Conservation (phyloP, 2,329 filamentous ascomycete genomes). For the Ceratocystis destructans region DNA sequence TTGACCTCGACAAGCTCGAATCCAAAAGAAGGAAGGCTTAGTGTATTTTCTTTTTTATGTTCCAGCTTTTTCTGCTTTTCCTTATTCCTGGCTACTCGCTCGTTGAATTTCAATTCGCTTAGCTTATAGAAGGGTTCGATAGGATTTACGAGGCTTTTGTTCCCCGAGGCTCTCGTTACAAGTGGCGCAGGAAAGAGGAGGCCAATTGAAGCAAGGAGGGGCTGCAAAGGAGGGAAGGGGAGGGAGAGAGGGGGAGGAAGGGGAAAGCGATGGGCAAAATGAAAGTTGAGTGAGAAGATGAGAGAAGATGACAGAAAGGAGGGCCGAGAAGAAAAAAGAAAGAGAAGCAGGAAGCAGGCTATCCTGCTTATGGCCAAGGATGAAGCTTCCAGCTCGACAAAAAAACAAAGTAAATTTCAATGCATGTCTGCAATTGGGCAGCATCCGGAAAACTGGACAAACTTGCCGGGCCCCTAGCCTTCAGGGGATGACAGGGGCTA, state of each 20-base stretch:
- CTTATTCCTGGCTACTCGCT: not conserved
- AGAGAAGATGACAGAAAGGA: constrained; percentile 1
- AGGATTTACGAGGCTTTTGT: not conserved
- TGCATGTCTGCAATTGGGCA: constrained; percentile 5
- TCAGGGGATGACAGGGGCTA: not conserved
- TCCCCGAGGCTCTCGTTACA: constrained; percentile 2
- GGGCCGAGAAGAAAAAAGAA: not conserved
- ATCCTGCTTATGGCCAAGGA: not conserved
- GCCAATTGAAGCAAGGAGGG: not conserved
- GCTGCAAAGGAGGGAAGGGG: not conserved
- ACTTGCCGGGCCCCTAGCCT: constrained; percentile 1
- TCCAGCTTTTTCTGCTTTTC: constrained; percentile 2
- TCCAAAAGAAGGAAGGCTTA: not conserved
- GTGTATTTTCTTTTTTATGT: not conserved
- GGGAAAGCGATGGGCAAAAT: not conserved
- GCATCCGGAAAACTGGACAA: constrained; percentile 5
- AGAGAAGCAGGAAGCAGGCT: not conserved
- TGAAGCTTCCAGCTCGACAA: not conserved
- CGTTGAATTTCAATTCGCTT: not conserved
- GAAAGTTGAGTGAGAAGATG: not conserved
- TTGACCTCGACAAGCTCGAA: not conserved
- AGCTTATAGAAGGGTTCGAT: not conserved
- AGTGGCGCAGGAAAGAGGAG: constrained; percentile 1
- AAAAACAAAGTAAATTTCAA: constrained; percentile 1
- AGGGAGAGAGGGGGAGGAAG: not conserved